Percentiles rank a stretch among this genome's conserved stretches.
These are phyloP conservation scores for Rachicladosporium sp. DNA, from an alignment of 2,329 filamentous ascomycete genomes.

Conservation along the genomic window DNA sequence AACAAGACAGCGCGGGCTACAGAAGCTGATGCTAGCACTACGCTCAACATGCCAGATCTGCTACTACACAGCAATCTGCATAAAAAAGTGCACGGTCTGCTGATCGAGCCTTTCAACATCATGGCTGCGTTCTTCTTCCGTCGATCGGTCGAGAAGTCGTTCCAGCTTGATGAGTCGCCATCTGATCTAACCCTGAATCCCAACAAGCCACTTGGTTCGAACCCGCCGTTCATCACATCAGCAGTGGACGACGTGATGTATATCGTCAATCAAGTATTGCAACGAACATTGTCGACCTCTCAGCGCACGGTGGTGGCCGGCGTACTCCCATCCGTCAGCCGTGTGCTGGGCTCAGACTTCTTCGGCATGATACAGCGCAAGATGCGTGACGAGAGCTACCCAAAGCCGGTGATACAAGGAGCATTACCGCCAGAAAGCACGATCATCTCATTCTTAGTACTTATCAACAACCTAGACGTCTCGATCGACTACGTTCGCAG, in stretches of 20 bases:
- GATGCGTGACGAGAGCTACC: conserved; percentile 94
- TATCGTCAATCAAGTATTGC: conserved; percentile 84
- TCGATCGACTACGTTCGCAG: conserved; percentile 81
- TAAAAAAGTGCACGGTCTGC: conserved; percentile 62
- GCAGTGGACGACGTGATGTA: conserved; percentile 99
- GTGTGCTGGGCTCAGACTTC: conserved; percentile 79
- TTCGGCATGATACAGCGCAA: conserved; percentile 94
- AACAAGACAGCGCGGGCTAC: conserved; percentile 53
- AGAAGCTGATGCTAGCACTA: conserved; percentile 11
- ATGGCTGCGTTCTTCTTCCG: conserved; percentile 97
- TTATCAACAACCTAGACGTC: conserved; percentile 92
- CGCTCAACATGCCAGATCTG: conserved; percentile 58
- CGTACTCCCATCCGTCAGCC: conserved; percentile 65
- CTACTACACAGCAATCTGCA: conserved; percentile 67
- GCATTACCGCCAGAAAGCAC: conserved; percentile 77
- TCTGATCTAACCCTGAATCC: conserved; percentile 65
- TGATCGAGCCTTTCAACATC: conserved; percentile 71
- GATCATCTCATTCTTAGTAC: conserved; percentile 76
- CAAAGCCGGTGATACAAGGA: conserved; percentile 64
- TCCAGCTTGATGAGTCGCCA: conserved; percentile 87
- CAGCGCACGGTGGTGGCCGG: conserved; percentile 66
- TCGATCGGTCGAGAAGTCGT: conserved; percentile 90
- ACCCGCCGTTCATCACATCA: conserved; percentile 82
- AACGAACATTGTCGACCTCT: conserved; percentile 74
- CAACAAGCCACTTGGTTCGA: conserved; percentile 57